Evolutionary conservation across 495 filamentous ascomycete species (phyloP).

Genomic region (Trichoderma orchidacearum): DNA sequence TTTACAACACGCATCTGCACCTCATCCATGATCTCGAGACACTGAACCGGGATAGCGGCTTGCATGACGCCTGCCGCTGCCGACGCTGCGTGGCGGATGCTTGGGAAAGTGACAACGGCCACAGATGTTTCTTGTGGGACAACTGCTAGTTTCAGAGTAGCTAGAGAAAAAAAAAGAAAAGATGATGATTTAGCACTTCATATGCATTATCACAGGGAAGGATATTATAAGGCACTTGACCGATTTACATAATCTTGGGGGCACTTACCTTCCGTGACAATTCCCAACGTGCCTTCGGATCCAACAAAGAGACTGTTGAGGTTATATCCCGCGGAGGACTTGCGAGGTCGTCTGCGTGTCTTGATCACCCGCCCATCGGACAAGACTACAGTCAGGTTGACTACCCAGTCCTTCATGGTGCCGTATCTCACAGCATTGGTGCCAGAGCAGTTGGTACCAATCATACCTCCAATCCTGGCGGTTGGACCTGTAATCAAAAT

Average conservation of each 20-base stretch:
- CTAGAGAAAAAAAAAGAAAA: constrained; percentile 4
- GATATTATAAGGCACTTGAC: too few relatives aligned
- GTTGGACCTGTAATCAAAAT: constrained; percentile 35
- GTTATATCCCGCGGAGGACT: constrained; percentile 73
- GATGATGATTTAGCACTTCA: too few relatives aligned
- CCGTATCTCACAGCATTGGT: constrained; percentile 75
- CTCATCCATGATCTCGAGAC: constrained; percentile 73
- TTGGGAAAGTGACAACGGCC: constrained; percentile 63
- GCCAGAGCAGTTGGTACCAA: constrained; percentile 67
- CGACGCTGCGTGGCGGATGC: constrained; percentile 56
- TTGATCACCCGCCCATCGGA: constrained; percentile 71
- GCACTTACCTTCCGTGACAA: constrained; percentile 47
- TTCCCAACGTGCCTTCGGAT: constrained; percentile 63
- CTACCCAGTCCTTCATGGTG: constrained; percentile 80
- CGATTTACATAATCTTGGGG: not conserved
- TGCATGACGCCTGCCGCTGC: constrained; percentile 59
- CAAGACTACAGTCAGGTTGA: constrained; percentile 67
- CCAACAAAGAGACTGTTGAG: constrained; percentile 66
- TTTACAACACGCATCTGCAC: constrained; percentile 74
- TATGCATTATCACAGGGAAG: too few relatives aligned
- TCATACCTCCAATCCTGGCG: constrained; percentile 60
- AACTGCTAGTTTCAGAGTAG: constrained; percentile 60
- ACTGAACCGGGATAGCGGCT: constrained; percentile 58
- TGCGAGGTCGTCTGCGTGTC: constrained; percentile 58
- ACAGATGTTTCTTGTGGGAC: constrained; percentile 61